Evolutionary conservation across 2,329 filamentous ascomycete species (phyloP), one percentile per base, ranked within the genome.

Genomic region (Talaromyces sp.): DNA sequence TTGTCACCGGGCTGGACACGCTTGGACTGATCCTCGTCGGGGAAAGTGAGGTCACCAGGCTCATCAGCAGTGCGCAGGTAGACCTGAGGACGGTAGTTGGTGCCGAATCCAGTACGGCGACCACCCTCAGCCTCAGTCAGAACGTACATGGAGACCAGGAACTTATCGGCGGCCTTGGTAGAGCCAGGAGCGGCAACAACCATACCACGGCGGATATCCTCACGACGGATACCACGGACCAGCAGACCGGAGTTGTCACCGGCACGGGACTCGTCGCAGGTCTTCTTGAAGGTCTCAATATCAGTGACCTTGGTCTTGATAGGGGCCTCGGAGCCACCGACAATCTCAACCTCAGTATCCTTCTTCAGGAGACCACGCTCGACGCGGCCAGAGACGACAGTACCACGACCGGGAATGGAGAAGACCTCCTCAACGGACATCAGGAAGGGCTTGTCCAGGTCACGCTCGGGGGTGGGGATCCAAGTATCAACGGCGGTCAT

Each of bases 231-330:
- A 82, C 94, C 93, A 79, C 94, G 91, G 76, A 99, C 88, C 49
- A 99, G 86, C 33, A 99, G 89, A 71, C 94, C 94, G 22, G 94
- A 97, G 86, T 97, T 99, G 79, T 99, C 94, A 76, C 94, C 94
- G 57, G 94, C 94, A 68, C 90, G 86, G 54, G 93, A 96, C 79
- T 96, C 91, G 54, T 97, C 92, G 77, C 94, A 97, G 45, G 91
- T 95, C 86, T 99, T 99, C 85, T 97, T 97, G 85, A 99, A 99
- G 63, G 93, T 99, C 83, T 99, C 94, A 65, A 99, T 97, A 72
- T 99, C 95, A 70, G 94, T 99, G 62, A 99, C 93, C 84, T 97
- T 97, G 77, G 94, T 97, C 86, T 95, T 97, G 82, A 97, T 90
- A 63, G 90, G 79, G 41, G 86, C 83, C 52, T 79, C 77, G 64